Base-by-base conservation (phyloP, 2,329 filamentous ascomycete species). In the Acrocalymma vagum region DNA sequence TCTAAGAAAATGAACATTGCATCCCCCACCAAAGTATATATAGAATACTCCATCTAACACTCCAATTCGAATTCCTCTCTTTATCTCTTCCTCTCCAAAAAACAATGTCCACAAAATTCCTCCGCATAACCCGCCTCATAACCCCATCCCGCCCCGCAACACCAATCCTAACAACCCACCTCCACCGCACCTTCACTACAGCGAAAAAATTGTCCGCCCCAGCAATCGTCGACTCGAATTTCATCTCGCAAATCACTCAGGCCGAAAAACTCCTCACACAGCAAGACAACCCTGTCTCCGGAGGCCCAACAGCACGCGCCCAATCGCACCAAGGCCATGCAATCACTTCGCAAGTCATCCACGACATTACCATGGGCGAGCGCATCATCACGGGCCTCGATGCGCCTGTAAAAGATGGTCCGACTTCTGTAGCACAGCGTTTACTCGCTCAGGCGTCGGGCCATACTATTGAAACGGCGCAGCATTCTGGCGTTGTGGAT, bases 291-390 rank as follows among this genome's bases (percentile, higher is more conserved):
- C 71, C 72, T 6, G 58, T 66, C 2, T 55, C 60, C 35, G 65
- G 63, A 6, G 72, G 73, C 1, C 73, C 72, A 1, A 75, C 72
- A 0, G 71, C 73, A 4, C 60, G 64, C 30, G 72, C 72, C 1
- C 72, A 76, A 51, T 63, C 62, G 26, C 72, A 75, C 38, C 54
- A 39, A 14, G 57, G 57, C 29, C 44, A 60, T 21, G 36, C 48
- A 23, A 65, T 75, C 30, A 69, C 60, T 11, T 38, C 58, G 3
- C 36, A 68, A 41, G 61, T 62, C 29, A 51, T 75, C 1, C 65
- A 69, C 42, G 70, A 73, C 42, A 74, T 75, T 46, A 73, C 69
- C 7, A 60, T 65, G 27, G 72, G 68, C 9, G 72, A 75, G 60
- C 70, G 69, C 41, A 56, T 50, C n/a, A 58, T 75, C 20, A 72